Evolutionary conservation across 257 asterid genomes (phyloP), one percentile per base, ranked within the genome.

Genomic region (Solanum etuberosum): DNA sequence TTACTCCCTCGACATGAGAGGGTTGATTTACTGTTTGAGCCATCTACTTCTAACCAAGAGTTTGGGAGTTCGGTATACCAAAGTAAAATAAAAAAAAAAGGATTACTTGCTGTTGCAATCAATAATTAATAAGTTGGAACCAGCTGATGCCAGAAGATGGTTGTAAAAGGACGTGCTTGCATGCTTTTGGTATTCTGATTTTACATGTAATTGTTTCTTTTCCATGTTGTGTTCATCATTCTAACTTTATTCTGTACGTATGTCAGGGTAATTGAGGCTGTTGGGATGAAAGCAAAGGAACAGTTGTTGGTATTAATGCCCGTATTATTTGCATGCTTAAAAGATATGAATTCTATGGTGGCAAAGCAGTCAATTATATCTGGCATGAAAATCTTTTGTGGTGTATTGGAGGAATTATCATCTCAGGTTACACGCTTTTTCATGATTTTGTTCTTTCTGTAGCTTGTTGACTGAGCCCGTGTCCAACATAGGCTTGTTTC

Each of bases 241-340:
- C 65, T 89, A 85, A 88, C 87, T 34, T 85, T 74, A 10, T 42
- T 32, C 72, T 85, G 65, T 86, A 88, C 87, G 89, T 86, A 87
- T 94, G 90, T 89, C 94, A 97, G 99, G 93, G 88, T 95, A 87
- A 94, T 95, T 88, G 98, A 93, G 81, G 98, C 93, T 90, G 88
- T 95, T 89, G 98, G 97, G 82, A 88, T 92, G 89, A 94, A 89
- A 90, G 77, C 94, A 67, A 85, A 93, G 91, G 95, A 94, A 85
- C 95, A 95, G 86, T 90, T 93, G 37, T 89, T 91, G 89, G 86
- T 91, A 32, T 87, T 97, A 82, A 88, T 97, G 89, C 97, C 98
- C 65, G 94, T 95, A 73, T 87, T 97, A 85, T 89, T 94, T 84
- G 87, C 94, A 87, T 91, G 91, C 86, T 89, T 97, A 91, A 93